Percentiles rank a stretch among this genome's conserved stretches.
These are phyloP conservation scores for Pythium brachiatum DNA, from an alignment of 352 stramenopile species.

Conservation along the genomic window DNA sequence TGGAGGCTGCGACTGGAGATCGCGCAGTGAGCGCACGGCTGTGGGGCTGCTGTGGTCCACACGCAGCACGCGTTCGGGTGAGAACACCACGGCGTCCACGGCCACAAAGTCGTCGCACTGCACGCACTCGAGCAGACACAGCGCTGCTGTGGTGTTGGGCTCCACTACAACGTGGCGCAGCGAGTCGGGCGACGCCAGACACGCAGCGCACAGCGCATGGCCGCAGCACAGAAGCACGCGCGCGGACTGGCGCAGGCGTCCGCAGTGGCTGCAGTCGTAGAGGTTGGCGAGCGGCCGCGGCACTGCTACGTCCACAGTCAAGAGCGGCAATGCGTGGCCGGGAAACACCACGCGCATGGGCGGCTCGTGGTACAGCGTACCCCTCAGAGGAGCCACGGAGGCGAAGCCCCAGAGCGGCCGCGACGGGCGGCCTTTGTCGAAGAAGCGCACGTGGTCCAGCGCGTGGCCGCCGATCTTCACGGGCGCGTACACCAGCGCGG, in stretches of 20 bases:
- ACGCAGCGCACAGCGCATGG: conserved; percentile 57
- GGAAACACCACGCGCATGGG: background rate
- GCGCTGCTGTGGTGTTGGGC: background rate
- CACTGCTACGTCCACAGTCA: background rate
- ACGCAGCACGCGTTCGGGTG: conserved; percentile 45
- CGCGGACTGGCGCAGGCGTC: conserved; percentile 46
- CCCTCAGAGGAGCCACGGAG: background rate
- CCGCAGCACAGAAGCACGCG: conserved; percentile 67
- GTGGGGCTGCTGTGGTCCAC: conserved; percentile 27
- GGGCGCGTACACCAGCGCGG: conserved; percentile 50
- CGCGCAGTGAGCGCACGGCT: conserved; percentile 31
- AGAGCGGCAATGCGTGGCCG: background rate
- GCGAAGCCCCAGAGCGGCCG: conserved; percentile 49
- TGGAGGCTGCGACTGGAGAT: conserved; percentile 18
- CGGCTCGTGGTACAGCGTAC: background rate
- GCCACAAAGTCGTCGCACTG: conserved; percentile 50
- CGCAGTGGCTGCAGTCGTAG: conserved; percentile 63
- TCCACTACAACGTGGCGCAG: conserved; percentile 40
- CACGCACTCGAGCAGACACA: conserved; percentile 53
- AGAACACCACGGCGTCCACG: conserved; percentile 58
- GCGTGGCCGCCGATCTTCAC: conserved; percentile 79
- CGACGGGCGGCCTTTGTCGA: conserved; percentile 56
- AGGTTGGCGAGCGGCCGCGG: conserved; percentile 31
- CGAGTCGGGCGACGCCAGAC: conserved; percentile 43
- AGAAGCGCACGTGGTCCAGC: conserved; percentile 74